These are phyloP conservation scores for Fagopyrum homotropicum DNA, from an alignment of 148 eudicot species.

Conservation along the genomic window DNA sequence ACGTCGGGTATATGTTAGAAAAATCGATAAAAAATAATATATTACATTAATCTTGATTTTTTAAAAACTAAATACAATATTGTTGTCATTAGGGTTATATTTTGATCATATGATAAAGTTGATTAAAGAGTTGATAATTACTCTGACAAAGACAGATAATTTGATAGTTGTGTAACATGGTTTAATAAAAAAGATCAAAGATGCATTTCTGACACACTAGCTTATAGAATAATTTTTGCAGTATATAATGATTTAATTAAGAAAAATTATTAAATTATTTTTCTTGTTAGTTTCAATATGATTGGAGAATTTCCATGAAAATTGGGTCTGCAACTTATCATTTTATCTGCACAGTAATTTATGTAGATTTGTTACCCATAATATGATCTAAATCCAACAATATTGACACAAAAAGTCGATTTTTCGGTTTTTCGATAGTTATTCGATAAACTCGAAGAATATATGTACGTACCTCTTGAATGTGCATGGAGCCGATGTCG, in stretches of 20 bases:
- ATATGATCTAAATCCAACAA: no score
- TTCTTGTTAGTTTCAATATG: constrained; percentile 1
- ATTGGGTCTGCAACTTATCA: neutral
- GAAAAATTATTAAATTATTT: neutral
- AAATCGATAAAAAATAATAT: neutral
- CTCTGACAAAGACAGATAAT: neutral
- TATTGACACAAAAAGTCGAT: neutral
- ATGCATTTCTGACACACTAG: neutral
- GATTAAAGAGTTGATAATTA: neutral
- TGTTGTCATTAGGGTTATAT: no score
- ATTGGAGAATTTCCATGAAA: neutral
- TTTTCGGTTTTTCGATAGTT: neutral
- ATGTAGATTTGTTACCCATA: neutral
- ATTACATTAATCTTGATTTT: no score
- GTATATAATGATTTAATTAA: neutral
- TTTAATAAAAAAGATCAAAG: neutral
- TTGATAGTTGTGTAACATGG: neutral
- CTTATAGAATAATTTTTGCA: neutral
- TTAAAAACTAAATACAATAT: no score
- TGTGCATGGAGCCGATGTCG: constrained; percentile 91
- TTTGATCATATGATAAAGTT: neutral
- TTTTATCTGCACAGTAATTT: neutral
- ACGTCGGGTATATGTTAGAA: neutral
- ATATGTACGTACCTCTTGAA: constrained; percentile 49
- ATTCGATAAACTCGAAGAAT: neutral